Evolutionary conservation across 805 yeast species (phyloP), one percentile per base, ranked within the genome.

Genomic region (Metschnikowia matae): DNA sequence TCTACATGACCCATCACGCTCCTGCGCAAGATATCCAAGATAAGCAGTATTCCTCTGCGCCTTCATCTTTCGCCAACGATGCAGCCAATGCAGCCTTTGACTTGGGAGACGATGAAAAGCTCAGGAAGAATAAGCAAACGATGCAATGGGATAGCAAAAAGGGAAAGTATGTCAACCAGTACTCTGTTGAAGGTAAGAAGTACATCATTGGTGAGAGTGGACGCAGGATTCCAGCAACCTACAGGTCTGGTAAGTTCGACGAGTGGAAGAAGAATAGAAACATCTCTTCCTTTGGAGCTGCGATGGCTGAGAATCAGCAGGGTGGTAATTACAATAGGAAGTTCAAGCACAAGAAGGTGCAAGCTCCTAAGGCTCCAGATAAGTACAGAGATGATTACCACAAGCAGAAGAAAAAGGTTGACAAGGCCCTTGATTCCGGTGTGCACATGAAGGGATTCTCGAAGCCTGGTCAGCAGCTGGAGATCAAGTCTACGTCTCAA

Each of bases 161-260:
- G 68, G 94, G 95, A 62, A 89, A 89, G 57, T 92, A 88, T 68
- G 80, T 91, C 63, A 88, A 88, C 65, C 77, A 88, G 17, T 84
- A 80, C 61, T 88, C 94, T 55, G 74, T 84, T 18, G 96, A 89
- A 62, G 53, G 57, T 26, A 81, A 85, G 69, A 91, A 89, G 70
- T 92, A 78, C 69, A 94, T 94, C 61, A 85, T 89, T 56, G 96
- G 98, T 54, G 99, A 94, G 67, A 85, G 89, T 67, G 99, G 99
- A 6, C 90, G 86, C 60, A 82, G 81, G 64, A 82, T 94, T 44
- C 97, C 98, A 6, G 98, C 99, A 1, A 79, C 94, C 13, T 89
- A 84, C 71, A 79, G 88, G 63, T 84, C 96, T 2, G 99, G 99
- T 42, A 83, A 89, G 57, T 94, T 82, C 62, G 98, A 91, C 49